These are phyloP conservation scores for Tuber indicum DNA, from an alignment of 495 filamentous ascomycete species.

Conservation along the genomic window DNA sequence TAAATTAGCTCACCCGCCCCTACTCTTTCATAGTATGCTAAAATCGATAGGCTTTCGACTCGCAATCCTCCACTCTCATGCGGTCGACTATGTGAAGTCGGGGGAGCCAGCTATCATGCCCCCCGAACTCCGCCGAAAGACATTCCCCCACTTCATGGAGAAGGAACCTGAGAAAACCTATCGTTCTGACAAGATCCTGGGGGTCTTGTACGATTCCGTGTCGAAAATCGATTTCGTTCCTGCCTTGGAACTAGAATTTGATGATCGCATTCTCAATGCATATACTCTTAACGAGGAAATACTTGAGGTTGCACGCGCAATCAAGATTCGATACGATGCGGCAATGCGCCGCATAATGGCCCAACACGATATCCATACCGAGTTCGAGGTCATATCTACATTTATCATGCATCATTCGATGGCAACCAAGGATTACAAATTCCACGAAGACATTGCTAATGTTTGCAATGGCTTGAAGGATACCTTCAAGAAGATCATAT, in stretches of 20 bases:
- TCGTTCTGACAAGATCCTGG: constrained; percentile 65
- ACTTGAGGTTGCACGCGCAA: constrained; percentile 53
- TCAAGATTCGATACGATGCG: constrained; percentile 74
- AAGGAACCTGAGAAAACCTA: constrained; percentile 58
- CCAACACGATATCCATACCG: constrained; percentile 75
- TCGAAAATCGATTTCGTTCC: constrained; percentile 64
- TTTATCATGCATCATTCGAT: constrained; percentile 69
- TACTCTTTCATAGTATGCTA: constrained; percentile 9
- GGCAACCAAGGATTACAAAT: constrained; percentile 67
- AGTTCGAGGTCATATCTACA: constrained; percentile 84
- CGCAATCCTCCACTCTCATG: constrained; percentile 76
- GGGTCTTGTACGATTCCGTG: constrained; percentile 72
- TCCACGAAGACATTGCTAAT: constrained; percentile 70
- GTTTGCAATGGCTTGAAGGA: constrained; percentile 60
- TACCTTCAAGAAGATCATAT: constrained; percentile 58
- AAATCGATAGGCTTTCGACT: constrained; percentile 53
- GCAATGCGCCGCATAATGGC: constrained; percentile 74
- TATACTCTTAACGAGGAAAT: constrained; percentile 52
- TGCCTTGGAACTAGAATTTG: constrained; percentile 62
- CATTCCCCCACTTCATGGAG: constrained; percentile 91
- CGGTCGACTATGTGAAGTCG: constrained; percentile 92
- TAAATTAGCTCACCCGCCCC: constrained; percentile 31
- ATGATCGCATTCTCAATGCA: constrained; percentile 64
- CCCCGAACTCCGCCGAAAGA: constrained; percentile 51
- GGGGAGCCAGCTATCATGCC: constrained; percentile 66